phyloP scores from a whole-genome alignment of 75 land plant species.

The Selaginella moellendorffii region DNA sequence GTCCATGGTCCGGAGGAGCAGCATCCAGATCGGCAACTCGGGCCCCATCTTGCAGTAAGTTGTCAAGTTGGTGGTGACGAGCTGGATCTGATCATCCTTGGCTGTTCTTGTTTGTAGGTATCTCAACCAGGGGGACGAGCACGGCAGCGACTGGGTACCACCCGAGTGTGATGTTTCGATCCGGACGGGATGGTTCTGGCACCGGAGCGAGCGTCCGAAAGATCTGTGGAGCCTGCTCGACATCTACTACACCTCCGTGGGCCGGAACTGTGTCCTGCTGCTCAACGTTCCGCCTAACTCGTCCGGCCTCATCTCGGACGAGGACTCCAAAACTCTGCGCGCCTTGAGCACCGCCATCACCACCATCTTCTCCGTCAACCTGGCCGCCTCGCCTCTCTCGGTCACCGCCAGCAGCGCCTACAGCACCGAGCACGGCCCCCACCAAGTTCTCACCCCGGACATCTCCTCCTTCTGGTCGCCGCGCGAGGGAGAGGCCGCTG shows the following conservation, averaged over 20 bases:
- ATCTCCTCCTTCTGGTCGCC: constrained; percentile 75
- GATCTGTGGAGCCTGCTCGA: constrained; percentile 39
- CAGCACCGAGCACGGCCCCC: constrained; percentile 26
- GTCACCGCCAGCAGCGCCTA: constrained; percentile 52
- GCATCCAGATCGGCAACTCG: constrained; percentile 38
- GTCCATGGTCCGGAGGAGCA: constrained; percentile 57
- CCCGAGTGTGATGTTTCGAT: constrained; percentile 92
- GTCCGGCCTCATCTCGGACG: constrained; percentile 45
- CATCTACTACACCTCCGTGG: constrained; percentile 76
- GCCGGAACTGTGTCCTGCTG: constrained; percentile 75
- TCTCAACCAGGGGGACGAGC: constrained; percentile 50
- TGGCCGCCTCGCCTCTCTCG: constrained; percentile 25
- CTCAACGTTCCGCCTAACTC: constrained; percentile 83
- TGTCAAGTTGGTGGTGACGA: not conserved
- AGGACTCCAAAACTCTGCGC: constrained; percentile 31
- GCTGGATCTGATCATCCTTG: not conserved
- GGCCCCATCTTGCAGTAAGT: constrained; percentile 8
- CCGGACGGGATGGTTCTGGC: constrained; percentile 93
- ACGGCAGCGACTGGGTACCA: constrained; percentile 78
- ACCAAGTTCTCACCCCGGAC: constrained; percentile 42
- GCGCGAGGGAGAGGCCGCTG: constrained; percentile 18
- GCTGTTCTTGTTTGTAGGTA: constrained; percentile 50
- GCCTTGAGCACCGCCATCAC: constrained; percentile 40
- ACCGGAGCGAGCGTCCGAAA: constrained; percentile 42
- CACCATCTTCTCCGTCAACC: constrained; percentile 41